phyloP scores from a whole-genome alignment of 805 yeast genomes.

The Kodamaea hsintzibuensis region DNA sequence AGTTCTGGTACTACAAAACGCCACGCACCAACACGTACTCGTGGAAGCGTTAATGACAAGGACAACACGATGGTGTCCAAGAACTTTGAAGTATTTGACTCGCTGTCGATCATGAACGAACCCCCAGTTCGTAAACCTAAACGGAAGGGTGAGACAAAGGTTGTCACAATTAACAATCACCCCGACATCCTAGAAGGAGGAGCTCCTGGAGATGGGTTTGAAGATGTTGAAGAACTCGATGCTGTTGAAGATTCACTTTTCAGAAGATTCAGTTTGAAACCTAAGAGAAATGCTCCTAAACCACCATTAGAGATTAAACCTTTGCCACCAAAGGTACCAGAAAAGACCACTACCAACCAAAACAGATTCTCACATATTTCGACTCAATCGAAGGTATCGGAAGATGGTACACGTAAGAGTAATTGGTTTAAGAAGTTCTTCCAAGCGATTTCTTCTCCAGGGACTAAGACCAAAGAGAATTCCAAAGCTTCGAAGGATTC shows the following conservation, averaged over 20 bases:
- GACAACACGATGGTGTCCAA: slow-evolving; percentile 10
- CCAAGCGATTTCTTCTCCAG: slow-evolving; percentile 15
- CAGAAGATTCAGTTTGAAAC: slow-evolving; percentile 34
- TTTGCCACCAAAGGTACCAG: slow-evolving; percentile 2
- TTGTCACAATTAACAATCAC: slow-evolving; percentile 1
- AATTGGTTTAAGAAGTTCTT: slow-evolving; percentile 44
- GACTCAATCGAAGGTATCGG: slow-evolving; percentile 14
- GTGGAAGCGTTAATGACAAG: background rate
- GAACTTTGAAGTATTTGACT: slow-evolving; percentile 23
- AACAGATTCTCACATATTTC: slow-evolving; percentile 41
- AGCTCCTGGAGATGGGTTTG: slow-evolving; percentile 5
- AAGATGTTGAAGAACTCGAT: slow-evolving; percentile 8
- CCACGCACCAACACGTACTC: background rate
- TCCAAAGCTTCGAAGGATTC: slow-evolving; percentile 21
- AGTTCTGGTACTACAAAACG: background rate
- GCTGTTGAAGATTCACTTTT: slow-evolving; percentile 13
- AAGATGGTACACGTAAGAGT: slow-evolving; percentile 18
- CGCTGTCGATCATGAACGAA: slow-evolving; percentile 22
- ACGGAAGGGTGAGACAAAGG: slow-evolving; percentile 1
- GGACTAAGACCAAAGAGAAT: slow-evolving; percentile 5
- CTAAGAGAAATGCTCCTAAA: slow-evolving; percentile 41
- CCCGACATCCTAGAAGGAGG: background rate
- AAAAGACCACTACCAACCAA: background rate
- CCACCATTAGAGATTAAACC: slow-evolving; percentile 23
- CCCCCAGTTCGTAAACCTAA: background rate